phyloP scores from a whole-genome alignment of 805 yeast genomes.

The Candida coquimbonensis region DNA sequence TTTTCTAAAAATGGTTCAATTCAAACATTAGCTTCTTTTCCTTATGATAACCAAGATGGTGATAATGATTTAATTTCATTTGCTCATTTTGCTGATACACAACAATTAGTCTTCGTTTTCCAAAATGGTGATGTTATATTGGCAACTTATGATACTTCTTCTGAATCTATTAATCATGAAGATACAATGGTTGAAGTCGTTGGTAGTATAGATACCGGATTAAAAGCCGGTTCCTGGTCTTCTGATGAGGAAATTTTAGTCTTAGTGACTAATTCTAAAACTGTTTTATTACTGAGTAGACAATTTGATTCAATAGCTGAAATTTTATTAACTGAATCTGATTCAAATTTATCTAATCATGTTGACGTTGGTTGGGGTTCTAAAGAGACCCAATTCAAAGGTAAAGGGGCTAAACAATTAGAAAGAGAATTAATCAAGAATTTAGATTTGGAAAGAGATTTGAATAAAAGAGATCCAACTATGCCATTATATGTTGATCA shows the following conservation, averaged over 20 bases:
- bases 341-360: slow-evolving; percentile 65
- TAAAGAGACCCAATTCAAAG: slow-evolving; percentile 92
- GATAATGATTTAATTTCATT: slow-evolving; percentile 44
- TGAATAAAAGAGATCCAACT: slow-evolving; percentile 81
- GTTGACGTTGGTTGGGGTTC: slow-evolving; percentile 99
- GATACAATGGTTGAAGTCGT: slow-evolving; percentile 60
- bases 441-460: slow-evolving; percentile 60
- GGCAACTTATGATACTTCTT: slow-evolving; percentile 49
- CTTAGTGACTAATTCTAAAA: slow-evolving; percentile 54
- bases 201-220: slow-evolving; percentile 76
- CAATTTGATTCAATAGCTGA: slow-evolving; percentile 77
- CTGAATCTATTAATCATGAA: slow-evolving; percentile 37
- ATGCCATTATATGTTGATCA: slow-evolving; percentile 64
- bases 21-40: slow-evolving; percentile 54
- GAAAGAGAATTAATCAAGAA: slow-evolving; percentile 52
- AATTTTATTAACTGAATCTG: slow-evolving; percentile 40
- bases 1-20: slow-evolving; percentile 57
- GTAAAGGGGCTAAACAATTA: slow-evolving; percentile 78
- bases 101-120: slow-evolving; percentile 59
- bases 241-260: slow-evolving; percentile 84
- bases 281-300: slow-evolving; percentile 62
- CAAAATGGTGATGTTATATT: slow-evolving; percentile 68
- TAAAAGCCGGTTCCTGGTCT: slow-evolving; percentile 76
- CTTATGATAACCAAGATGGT: slow-evolving; percentile 25
- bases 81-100: slow-evolving; percentile 63